These are phyloP conservation scores for Phalaenopsis hybrid DNA, from an alignment of 116 monocot genomes.

Conservation along the genomic window DNA sequence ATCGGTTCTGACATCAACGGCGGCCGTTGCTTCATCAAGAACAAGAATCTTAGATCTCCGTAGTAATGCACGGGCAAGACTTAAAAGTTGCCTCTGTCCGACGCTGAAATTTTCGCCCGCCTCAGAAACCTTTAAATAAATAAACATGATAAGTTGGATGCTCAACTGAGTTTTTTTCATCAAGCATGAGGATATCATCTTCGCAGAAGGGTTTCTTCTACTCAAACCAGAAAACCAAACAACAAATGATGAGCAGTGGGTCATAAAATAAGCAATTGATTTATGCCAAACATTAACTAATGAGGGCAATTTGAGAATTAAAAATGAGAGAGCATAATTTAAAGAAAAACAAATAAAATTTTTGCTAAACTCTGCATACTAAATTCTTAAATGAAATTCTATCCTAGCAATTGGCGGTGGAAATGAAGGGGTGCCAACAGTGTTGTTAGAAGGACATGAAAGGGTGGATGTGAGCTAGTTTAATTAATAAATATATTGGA, in stretches of 20 bases:
- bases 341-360: no score
- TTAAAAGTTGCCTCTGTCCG: slow-evolving; percentile 88
- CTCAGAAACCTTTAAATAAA: slow-evolving; percentile 61
- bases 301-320: no score
- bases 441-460: no score
- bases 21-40: slow-evolving; percentile 98
- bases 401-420: no score
- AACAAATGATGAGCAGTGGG: neutral
- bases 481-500: no score
- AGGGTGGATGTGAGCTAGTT: no score
- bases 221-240: neutral
- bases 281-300: neutral
- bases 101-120: slow-evolving; percentile 99
- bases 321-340: no score
- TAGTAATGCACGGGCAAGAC: slow-evolving; percentile 86
- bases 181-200: neutral
- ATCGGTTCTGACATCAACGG: slow-evolving; percentile 97
- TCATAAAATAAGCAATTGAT: neutral
- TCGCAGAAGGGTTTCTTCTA: neutral
- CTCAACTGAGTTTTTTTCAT: neutral
- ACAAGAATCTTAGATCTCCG: slow-evolving; percentile 94
- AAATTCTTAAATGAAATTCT: no score
- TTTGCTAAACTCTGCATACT: no score
- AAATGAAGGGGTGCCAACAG: no score
- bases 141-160: slow-evolving; percentile 4